A percentile compares a stretch with the other conserved stretches of the same genome.
phyloP scores from a whole-genome alignment of 1,284 basidiomycete genomes.

The Cutaneotrichosporon cavernicola region DNA sequence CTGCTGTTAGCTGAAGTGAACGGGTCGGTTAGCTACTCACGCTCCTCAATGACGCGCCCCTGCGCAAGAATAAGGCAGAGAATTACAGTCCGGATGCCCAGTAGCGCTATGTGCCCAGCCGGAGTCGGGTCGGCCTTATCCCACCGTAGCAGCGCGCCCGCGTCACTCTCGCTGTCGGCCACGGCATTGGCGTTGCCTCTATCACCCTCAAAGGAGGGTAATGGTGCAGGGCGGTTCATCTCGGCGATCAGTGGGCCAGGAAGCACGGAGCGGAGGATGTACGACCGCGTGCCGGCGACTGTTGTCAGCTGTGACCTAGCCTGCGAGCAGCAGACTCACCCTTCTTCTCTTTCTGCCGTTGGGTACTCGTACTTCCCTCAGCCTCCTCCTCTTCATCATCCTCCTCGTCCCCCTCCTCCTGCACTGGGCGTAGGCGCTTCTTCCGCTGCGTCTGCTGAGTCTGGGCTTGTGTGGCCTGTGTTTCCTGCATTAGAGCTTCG shows the following conservation, averaged over 20 bases:
- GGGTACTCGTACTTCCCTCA: slow-evolving; percentile 29
- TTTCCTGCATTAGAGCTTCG: slow-evolving; percentile 29
- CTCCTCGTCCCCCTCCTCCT: slow-evolving; percentile 26
- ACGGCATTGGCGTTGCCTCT: slow-evolving; percentile 13
- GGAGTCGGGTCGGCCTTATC: slow-evolving; percentile 46
- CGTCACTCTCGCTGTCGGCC: slow-evolving; percentile 32
- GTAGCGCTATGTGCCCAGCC: slow-evolving; percentile 37
- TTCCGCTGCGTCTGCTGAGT: slow-evolving; percentile 25
- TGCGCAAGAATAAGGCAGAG: slow-evolving; percentile 44
- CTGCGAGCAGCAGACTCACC: slow-evolving; percentile 11
- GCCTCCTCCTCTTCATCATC: slow-evolving; percentile 29
- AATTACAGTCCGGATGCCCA: slow-evolving; percentile 50
- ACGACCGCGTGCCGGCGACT: slow-evolving; percentile 28
- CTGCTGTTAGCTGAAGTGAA: slow-evolving; percentile 19
- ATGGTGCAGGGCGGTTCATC: slow-evolving; percentile 34
- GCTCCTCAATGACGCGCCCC: slow-evolving; percentile 41
- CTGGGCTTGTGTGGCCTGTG: slow-evolving; percentile 23
- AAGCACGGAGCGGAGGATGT: slow-evolving; percentile 46
- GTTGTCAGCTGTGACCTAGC: slow-evolving; percentile 8
- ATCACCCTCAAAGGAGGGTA: slow-evolving; percentile 26
- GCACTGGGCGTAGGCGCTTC: slow-evolving; percentile 31
- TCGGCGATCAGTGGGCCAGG: slow-evolving; percentile 30
- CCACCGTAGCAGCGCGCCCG: slow-evolving; percentile 47
- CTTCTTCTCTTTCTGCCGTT: slow-evolving; percentile 28
- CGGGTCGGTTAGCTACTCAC: slow-evolving; percentile 27